A percentile compares a stretch with the other conserved stretches of the same genome.
Conservation (phyloP, 2,329 filamentous ascomycete genomes). For the Fusarium illudens region DNA sequence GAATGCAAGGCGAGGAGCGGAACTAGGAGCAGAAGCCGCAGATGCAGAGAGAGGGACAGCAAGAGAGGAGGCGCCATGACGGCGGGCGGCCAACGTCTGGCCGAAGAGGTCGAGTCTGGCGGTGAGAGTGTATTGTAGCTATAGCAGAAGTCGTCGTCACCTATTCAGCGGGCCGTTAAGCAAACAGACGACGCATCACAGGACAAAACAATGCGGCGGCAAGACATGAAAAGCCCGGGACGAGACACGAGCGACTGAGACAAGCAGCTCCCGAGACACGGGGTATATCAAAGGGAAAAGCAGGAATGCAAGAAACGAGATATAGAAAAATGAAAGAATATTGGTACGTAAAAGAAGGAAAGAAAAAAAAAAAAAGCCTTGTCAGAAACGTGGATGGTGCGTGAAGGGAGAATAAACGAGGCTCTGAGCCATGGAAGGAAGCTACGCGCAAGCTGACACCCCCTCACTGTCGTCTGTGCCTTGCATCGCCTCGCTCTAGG, state of each 20-base stretch:
- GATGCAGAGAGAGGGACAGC: constrained; percentile 5
- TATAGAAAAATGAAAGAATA: neutral
- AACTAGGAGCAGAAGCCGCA: constrained; percentile 24
- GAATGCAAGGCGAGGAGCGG: constrained; percentile 27
- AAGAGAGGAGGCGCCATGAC: constrained; percentile 25
- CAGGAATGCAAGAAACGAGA: constrained; percentile 1
- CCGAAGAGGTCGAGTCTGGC: neutral
- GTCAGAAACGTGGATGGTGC: neutral
- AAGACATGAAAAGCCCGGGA: constrained; percentile 6
- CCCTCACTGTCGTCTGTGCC: constrained; percentile 5
- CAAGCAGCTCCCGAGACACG: constrained; percentile 16
- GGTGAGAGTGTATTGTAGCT: constrained; percentile 27
- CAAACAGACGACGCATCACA: constrained; percentile 22
- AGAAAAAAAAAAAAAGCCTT: neutral
- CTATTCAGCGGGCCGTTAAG: constrained; percentile 23
- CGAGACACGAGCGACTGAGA: constrained; percentile 18
- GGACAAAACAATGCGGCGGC: constrained; percentile 9
- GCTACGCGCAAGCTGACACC: neutral
- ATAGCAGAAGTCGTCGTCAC: constrained; percentile 33
- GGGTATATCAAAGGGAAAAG: neutral
- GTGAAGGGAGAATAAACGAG: neutral
- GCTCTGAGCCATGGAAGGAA: constrained; percentile 6
- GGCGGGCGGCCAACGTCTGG: neutral
- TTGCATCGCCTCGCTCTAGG: constrained; percentile 7
- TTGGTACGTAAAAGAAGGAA: neutral